A percentile compares a stretch with the other conserved stretches of the same genome.
Evolutionary conservation across 2,329 filamentous ascomycete genomes (phyloP).

Genomic region (Cytospora leucostoma): DNA sequence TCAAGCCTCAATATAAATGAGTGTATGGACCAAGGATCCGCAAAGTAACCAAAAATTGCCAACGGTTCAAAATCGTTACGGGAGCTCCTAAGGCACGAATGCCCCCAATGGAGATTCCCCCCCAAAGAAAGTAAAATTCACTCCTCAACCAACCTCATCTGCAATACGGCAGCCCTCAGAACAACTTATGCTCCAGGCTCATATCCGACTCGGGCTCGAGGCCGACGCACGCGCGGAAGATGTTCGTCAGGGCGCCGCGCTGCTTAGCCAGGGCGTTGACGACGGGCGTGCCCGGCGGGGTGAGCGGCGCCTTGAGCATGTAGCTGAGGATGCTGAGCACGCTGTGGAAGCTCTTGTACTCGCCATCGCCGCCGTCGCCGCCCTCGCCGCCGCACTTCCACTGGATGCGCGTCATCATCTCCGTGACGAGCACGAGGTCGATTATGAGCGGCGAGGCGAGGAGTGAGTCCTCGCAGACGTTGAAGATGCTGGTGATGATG

Average conservation of each 20-base stretch:
- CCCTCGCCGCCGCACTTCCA: constrained; percentile 71
- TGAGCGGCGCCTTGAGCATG: constrained; percentile 97
- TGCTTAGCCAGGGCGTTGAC: constrained; percentile 96
- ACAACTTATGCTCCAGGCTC: constrained; percentile 40
- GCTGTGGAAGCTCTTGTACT: constrained; percentile 93
- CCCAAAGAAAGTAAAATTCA: neutral
- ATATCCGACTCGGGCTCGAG: constrained; percentile 98
- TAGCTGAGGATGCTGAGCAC: constrained; percentile 97
- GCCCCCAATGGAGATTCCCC: neutral
- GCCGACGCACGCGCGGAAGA: constrained; percentile 96
- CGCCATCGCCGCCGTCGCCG: no score
- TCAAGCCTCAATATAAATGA: neutral
- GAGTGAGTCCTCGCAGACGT: constrained; percentile 98
- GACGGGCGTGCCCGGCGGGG: constrained; percentile 90
- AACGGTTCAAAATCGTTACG: neutral
- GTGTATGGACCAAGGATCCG: neutral
- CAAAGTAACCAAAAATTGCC: neutral
- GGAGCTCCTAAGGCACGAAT: neutral
- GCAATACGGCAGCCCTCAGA: neutral
- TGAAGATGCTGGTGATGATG: constrained; percentile 90
- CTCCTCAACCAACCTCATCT: neutral
- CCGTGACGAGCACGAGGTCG: constrained; percentile 86
- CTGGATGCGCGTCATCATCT: constrained; percentile 98
- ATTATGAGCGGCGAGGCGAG: constrained; percentile 96
- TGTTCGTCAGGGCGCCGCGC: constrained; percentile 91